Evolutionary conservation across 257 asterid genomes (phyloP).

Genomic region (Knoxia roxburghii): DNA sequence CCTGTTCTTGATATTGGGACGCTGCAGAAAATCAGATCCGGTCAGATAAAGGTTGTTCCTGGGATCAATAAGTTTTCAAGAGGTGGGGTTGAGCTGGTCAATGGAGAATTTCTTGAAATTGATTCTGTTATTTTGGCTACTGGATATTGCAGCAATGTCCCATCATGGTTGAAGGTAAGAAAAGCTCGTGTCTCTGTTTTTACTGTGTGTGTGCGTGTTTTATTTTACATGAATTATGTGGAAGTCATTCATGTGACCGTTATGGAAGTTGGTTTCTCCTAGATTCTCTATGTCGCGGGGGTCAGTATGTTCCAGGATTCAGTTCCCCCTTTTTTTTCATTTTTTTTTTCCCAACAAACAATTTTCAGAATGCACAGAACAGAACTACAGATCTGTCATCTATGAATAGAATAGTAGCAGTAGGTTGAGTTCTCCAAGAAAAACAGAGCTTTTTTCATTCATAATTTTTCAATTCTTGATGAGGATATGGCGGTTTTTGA

Average conservation of each 20-base stretch:
- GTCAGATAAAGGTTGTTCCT: slow-evolving; percentile 67
- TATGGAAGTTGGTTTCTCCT: slow-evolving; percentile 57
- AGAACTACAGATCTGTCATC: too few relatives aligned
- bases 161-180: slow-evolving; percentile 84
- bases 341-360: not conserved
- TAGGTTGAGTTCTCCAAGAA: slow-evolving; percentile 36
- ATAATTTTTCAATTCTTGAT: not conserved
- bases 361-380: slow-evolving; percentile 24
- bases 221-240: slow-evolving; percentile 4
- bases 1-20: slow-evolving; percentile 92
- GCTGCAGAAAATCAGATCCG: slow-evolving; percentile 58
- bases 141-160: slow-evolving; percentile 92
- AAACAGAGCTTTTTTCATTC: not conserved
- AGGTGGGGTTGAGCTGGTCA: slow-evolving; percentile 58
- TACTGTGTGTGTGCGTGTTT: not conserved
- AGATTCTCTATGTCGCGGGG: slow-evolving; percentile 46
- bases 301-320: slow-evolving; percentile 14
- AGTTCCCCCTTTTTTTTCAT: slow-evolving; percentile 23
- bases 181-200: not conserved
- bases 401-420: slow-evolving; percentile 13
- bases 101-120: slow-evolving; percentile 52
- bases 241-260: slow-evolving; percentile 57
- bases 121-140: slow-evolving; percentile 79
- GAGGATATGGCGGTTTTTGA: too few relatives aligned
- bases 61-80: slow-evolving; percentile 60